Base-by-base conservation (phyloP, 2,329 filamentous ascomycete genomes). In the Pseudopyrenochaeta lycopersici region DNA sequence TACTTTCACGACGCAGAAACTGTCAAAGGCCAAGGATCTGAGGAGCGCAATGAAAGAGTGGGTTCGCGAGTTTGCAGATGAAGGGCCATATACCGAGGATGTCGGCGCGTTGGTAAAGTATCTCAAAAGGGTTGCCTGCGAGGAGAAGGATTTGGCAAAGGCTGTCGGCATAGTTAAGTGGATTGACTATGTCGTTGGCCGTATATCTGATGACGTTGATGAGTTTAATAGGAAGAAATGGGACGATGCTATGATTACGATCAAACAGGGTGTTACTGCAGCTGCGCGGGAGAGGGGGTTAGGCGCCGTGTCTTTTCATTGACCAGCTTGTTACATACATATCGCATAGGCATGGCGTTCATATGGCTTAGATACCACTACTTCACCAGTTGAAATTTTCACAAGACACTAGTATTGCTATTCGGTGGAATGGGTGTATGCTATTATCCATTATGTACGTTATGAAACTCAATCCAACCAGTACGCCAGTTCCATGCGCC, bases 31-130 rank as follows among this genome's bases (percentile, higher is more conserved):
- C 6, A 72, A 80, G 0, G 90, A 96, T 61, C 80, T 98, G 48
- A 85, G 92, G 39, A 82, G 86, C 32, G 91, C 92, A 69, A 79
- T 97, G 12, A 84, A 81, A 49, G 85, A 85, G 3, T 99, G 95
- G 95, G 84, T 92, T 60, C 71, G 78, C 2, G 87, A 89, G 55
- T 96, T 94, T 56, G 79, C 75, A 31, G 81, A 81, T 4, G 89
- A 93, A 2, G 92, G 90, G 0, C 95, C 95, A 1, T 92, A 95
- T 74, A 77, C 77, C 0, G 87, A 90, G 52, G 95, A 99, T 74
- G 88, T 94, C 0, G 83, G 82, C 35, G 87, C 93, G 32, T 80
- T 98, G 55, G 85, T 83, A 48, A 84, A 81, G 66, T 98, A 96
- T 73, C 74, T 98, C 27, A 80, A 73, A 4, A 84, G 83, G 21